A percentile compares a stretch with the other conserved stretches of the same genome.
These are phyloP conservation scores for Chrysanthemum seticuspe DNA, from an alignment of 129 eudicot genomes.

Conservation along the genomic window DNA sequence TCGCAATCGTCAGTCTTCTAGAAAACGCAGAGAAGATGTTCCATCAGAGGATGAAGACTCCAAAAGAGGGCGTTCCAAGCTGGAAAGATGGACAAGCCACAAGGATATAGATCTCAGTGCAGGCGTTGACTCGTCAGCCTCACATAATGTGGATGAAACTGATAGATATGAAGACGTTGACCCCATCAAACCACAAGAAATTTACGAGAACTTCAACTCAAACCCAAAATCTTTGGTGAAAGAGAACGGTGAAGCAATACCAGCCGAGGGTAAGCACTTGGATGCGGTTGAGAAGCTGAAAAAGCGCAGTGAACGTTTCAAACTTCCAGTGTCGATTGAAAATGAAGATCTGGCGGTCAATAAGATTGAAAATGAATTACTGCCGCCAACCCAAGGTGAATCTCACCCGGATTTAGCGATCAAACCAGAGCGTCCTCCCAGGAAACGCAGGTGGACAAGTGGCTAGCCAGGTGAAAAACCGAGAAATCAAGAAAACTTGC, in stretches of 20 bases:
- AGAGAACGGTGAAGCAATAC: constrained; percentile 45
- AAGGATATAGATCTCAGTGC: constrained; percentile 59
- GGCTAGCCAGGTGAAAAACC: constrained; percentile 30
- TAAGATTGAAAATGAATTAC: constrained; percentile 69
- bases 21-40: constrained; percentile 51
- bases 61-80: constrained; percentile 81
- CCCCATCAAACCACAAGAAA: constrained; percentile 37
- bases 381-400: constrained; percentile 55
- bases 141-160: constrained; percentile 38
- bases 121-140: constrained; percentile 44
- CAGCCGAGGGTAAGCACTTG: constrained; percentile 57
- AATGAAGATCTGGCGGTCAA: constrained; percentile 54
- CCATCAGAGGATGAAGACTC: constrained; percentile 83
- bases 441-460: constrained; percentile 84
- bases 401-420: constrained; percentile 46
- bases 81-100: constrained; percentile 95
- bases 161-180: constrained; percentile 31
- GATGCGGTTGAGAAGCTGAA: constrained; percentile 82
- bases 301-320: constrained; percentile 92
- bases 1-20: constrained; percentile 36
- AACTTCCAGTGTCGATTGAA: constrained; percentile 90
- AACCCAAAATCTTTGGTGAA: constrained; percentile 29
- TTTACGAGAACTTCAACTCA: constrained; percentile 26
- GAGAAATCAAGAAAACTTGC: not conserved
- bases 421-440: constrained; percentile 85